Conservation (phyloP, 352 stramenopile genomes). For the Globisporangium lucens region DNA sequence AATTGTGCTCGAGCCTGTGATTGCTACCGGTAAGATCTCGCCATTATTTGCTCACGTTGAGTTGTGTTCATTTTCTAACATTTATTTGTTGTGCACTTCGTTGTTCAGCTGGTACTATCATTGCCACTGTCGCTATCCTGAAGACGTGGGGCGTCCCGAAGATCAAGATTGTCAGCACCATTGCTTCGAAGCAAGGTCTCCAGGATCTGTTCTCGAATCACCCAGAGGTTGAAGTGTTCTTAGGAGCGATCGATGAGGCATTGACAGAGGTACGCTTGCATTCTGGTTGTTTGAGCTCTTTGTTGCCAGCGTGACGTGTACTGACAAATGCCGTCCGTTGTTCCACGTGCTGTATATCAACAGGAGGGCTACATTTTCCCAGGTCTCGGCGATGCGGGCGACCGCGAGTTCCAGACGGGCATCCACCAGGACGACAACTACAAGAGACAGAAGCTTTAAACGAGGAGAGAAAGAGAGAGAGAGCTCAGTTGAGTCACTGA, state of each 20-base stretch:
- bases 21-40: slow-evolving; percentile 83
- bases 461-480: not conserved
- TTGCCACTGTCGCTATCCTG: slow-evolving; percentile 93
- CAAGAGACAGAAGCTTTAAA: slow-evolving; percentile 67
- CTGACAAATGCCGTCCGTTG: not conserved
- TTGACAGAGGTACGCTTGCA: slow-evolving; percentile 54
- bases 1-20: slow-evolving; percentile 96
- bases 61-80: not conserved
- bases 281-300: not conserved
- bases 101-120: slow-evolving; percentile 85
- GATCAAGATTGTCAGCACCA: slow-evolving; percentile 93
- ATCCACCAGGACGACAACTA: slow-evolving; percentile 38
- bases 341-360: slow-evolving; percentile 13
- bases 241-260: slow-evolving; percentile 72
- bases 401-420: slow-evolving; percentile 82
- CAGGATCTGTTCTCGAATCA: slow-evolving; percentile 79
- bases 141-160: slow-evolving; percentile 94
- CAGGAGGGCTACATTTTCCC: slow-evolving; percentile 81
- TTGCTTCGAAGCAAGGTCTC: slow-evolving; percentile 92
- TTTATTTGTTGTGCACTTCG: not conserved
- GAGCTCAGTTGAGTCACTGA: not conserved
- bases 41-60: not conserved
- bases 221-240: slow-evolving; percentile 72
- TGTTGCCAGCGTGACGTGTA: not conserved
- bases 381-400: slow-evolving; percentile 77